Evolutionary conservation across 2,329 filamentous ascomycete species (phyloP).

Genomic region (Ceratocystis alfenasii): DNA sequence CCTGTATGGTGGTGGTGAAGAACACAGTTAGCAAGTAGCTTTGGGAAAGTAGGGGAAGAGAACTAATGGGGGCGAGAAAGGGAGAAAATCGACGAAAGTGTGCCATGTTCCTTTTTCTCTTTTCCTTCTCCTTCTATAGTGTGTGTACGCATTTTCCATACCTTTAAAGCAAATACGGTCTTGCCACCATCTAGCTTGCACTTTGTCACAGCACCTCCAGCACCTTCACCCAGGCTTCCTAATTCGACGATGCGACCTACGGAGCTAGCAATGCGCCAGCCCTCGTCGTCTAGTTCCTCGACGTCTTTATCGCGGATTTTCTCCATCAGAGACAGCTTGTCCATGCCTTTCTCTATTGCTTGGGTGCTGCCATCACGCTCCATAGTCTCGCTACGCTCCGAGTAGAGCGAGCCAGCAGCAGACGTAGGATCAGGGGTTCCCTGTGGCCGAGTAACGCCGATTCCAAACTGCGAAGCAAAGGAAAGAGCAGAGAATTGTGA

Average conservation of each 20-base stretch:
- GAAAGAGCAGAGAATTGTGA: conserved; percentile 75
- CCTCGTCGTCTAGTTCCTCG: conserved; percentile 87
- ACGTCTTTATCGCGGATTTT: conserved; percentile 65
- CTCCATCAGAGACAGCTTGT: conserved; percentile 49
- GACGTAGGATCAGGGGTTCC: conserved; percentile 75
- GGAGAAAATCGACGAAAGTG: too few species aligned
- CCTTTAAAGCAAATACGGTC: conserved; percentile 92
- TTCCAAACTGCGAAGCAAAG: conserved; percentile 61
- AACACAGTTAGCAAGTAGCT: not conserved
- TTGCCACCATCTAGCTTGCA: conserved; percentile 83
- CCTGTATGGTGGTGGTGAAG: conserved; percentile 37
- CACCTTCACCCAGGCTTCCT: conserved; percentile 84
- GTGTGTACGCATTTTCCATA: conserved; percentile 32
- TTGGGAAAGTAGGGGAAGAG: not conserved
- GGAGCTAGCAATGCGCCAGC: conserved; percentile 84
- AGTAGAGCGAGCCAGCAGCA: conserved; percentile 71
- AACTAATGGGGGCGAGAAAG: not conserved
- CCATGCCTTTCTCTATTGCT: conserved; percentile 57
- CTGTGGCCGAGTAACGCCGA: conserved; percentile 51
- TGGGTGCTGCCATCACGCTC: conserved; percentile 62
- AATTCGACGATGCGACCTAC: conserved; percentile 80
- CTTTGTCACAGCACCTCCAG: conserved; percentile 86
- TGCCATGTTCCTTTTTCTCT: not conserved
- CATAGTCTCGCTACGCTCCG: conserved; percentile 59
- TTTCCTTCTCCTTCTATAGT: not conserved